A percentile compares a stretch with the other conserved stretches of the same genome.
These are phyloP conservation scores for Erysimum cheiranthoides DNA, from an alignment of 345 rosid genomes.

Conservation along the genomic window DNA sequence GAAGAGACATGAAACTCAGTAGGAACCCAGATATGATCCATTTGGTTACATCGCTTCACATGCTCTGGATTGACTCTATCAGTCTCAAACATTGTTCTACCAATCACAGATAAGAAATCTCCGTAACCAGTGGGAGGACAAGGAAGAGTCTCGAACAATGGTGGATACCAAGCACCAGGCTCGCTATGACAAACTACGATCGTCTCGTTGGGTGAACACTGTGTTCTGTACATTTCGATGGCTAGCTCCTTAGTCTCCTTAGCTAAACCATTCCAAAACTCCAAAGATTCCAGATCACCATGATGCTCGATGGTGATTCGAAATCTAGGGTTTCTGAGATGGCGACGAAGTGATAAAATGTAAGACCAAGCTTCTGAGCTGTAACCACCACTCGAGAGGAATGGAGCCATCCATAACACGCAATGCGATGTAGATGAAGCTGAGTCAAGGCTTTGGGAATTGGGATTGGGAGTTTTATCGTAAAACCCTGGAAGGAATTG, in stretches of 20 bases:
- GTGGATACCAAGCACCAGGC: conserved; percentile 96
- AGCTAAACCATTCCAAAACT: conserved; percentile 81
- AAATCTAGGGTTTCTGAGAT: conserved; percentile 51
- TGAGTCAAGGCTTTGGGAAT: conserved; percentile 31
- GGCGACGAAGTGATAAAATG: conserved; percentile 57
- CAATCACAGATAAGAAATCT: conserved; percentile 57
- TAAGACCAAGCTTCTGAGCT: conserved; percentile 93
- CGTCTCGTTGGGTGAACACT: conserved; percentile 65
- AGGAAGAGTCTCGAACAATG: conserved; percentile 76
- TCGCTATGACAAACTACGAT: conserved; percentile 87
- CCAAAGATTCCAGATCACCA: conserved; percentile 68
- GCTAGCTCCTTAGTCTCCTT: conserved; percentile 52
- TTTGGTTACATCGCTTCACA: conserved; percentile 64
- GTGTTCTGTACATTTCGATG: conserved; percentile 52
- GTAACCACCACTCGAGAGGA: conserved; percentile 94
- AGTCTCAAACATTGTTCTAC: conserved; percentile 95
- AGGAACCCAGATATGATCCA: conserved; percentile 93
- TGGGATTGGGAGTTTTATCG: conserved; percentile 21
- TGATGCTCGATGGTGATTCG: conserved; percentile 72
- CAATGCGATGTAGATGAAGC: conserved; percentile 50
- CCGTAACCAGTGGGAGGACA: conserved; percentile 76
- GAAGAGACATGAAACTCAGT: conserved; percentile 79
- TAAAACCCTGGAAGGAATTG: conserved; percentile 41
- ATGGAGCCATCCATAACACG: conserved; percentile 92
- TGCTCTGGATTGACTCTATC: conserved; percentile 72